These are phyloP conservation scores for Oxyria digyna DNA, from an alignment of 148 eudicot genomes.

Conservation along the genomic window DNA sequence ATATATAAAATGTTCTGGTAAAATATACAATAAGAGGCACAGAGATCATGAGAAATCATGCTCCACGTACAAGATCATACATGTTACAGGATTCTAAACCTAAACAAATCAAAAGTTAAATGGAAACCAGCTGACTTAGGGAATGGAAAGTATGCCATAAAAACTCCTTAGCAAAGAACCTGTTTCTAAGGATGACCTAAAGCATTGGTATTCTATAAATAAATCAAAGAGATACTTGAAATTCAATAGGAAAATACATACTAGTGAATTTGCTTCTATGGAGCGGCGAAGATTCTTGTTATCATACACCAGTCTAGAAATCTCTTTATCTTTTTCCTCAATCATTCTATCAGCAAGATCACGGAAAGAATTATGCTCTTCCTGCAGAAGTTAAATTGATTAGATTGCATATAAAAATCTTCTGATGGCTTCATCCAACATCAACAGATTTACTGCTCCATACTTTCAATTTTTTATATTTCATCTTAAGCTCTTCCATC, in stretches of 20 bases:
- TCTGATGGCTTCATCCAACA: not conserved
- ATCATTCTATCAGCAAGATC: conserved; percentile 96
- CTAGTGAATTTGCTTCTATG: conserved; percentile 35
- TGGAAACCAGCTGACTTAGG: not conserved
- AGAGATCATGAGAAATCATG: not conserved
- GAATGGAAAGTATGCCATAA: not conserved
- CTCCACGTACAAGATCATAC: not conserved
- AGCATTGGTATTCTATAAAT: not conserved
- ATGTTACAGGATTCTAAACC: not conserved
- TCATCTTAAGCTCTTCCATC: conserved; percentile 44
- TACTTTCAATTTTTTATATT: conserved; percentile 62
- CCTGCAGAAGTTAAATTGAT: conserved; percentile 36
- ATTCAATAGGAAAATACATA: conserved; percentile 13
- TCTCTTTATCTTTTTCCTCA: conserved; percentile 91
- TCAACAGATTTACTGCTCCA: not conserved
- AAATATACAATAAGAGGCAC: not conserved
- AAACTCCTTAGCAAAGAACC: not conserved
- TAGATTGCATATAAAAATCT: not conserved
- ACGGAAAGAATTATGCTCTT: conserved; percentile 81
- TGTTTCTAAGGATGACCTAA: not conserved
- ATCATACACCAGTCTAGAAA: conserved; percentile 62
- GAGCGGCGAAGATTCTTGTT: conserved; percentile 56
- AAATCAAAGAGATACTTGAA: not conserved
- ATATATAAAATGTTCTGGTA: not conserved
- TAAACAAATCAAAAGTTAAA: not conserved